Conservation (phyloP, 202 grass and related monocot species). For the Brachypodium distachyon region DNA sequence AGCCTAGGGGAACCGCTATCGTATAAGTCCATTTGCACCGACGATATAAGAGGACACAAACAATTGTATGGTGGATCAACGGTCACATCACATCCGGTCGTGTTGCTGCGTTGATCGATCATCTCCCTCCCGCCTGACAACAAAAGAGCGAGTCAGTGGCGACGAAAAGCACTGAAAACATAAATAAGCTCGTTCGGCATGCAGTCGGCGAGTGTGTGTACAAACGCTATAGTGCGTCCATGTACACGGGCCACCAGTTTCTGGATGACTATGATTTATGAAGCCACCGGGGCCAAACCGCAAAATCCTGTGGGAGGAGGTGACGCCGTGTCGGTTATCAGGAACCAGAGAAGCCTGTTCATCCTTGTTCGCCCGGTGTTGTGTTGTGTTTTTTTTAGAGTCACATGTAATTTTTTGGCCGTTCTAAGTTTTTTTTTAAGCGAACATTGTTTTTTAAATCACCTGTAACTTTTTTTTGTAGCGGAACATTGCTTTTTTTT, state of each 20-base stretch:
- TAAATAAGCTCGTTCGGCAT: background rate
- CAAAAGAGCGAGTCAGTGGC: background rate
- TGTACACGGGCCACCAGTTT: background rate
- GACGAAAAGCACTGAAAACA: background rate
- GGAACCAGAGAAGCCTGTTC: background rate
- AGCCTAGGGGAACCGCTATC: background rate
- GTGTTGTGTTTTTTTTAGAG: too few relatives aligned
- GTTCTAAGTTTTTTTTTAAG: too few relatives aligned
- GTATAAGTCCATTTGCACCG: background rate
- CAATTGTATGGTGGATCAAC: background rate
- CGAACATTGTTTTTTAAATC: too few relatives aligned
- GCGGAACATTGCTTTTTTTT: too few relatives aligned
- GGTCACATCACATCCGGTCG: slow-evolving; percentile 5
- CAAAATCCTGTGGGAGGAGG: background rate
- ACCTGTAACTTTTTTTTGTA: too few relatives aligned
- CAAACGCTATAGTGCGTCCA: background rate
- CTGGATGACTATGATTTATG: background rate
- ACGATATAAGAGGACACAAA: background rate
- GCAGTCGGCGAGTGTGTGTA: background rate
- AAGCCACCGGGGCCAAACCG: background rate
- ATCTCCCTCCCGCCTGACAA: background rate
- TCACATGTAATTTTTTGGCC: too few relatives aligned
- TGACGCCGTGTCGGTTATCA: slow-evolving; percentile 11
- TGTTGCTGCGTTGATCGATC: background rate
- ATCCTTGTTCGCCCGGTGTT: background rate